These are phyloP conservation scores for Crotalaria pallida DNA, from an alignment of 306 rosid genomes.

Conservation along the genomic window DNA sequence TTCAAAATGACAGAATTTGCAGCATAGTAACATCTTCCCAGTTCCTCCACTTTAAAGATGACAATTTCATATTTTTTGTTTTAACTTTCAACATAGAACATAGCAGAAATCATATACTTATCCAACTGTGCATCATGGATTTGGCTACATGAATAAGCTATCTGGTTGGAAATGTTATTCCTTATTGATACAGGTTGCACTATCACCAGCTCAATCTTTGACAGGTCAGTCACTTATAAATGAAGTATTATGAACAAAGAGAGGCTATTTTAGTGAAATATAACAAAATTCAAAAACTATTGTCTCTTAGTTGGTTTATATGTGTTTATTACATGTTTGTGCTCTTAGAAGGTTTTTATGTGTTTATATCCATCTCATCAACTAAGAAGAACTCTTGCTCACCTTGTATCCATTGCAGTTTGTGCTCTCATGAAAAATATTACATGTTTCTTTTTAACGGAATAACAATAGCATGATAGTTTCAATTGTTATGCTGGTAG, in stretches of 20 bases:
- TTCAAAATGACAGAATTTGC: too few species aligned
- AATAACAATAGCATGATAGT: background rate
- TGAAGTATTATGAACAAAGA: background rate
- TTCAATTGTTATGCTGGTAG: slow-evolving; percentile 6
- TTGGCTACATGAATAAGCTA: background rate
- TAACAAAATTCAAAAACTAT: background rate
- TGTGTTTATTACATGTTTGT: too few species aligned
- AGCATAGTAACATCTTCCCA: too few species aligned
- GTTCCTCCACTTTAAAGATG: background rate
- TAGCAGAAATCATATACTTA: background rate
- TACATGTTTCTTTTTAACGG: background rate
- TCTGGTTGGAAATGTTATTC: background rate
- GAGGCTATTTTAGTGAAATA: background rate
- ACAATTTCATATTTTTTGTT: background rate
- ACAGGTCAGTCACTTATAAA: too few species aligned
- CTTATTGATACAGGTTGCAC: background rate
- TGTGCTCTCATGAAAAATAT: background rate
- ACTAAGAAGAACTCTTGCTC: background rate
- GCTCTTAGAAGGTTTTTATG: background rate
- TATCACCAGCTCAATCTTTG: background rate
- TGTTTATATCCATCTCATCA: background rate
- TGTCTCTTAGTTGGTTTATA: slow-evolving; percentile 8
- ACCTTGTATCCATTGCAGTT: background rate
- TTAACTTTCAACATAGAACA: background rate
- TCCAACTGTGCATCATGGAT: background rate